Percentiles rank a stretch among this genome's conserved stretches.
These are phyloP conservation scores for Mortierella alpina DNA, from an alignment of 192 early-diverging fungal species.

Conservation along the genomic window DNA sequence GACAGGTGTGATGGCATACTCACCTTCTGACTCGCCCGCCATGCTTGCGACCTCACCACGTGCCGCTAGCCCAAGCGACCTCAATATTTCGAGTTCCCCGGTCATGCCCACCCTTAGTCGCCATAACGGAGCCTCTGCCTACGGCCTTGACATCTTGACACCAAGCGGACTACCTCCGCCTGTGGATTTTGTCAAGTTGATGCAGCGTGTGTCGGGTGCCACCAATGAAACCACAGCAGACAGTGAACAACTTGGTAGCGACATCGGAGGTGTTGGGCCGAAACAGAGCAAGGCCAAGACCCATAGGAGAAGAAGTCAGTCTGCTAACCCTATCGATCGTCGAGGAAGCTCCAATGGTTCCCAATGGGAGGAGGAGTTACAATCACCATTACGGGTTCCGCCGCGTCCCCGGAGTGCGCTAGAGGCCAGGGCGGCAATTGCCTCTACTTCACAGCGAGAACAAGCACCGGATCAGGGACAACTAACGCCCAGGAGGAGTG, in stretches of 20 bases:
- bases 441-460: neutral
- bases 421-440: neutral
- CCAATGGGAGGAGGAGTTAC: too few species aligned
- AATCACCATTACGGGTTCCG: too few species aligned
- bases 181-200: conserved; percentile 30
- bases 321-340: too few species aligned
- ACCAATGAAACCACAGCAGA: neutral
- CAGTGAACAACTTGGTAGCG: too few species aligned
- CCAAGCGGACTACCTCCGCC: conserved; percentile 27
- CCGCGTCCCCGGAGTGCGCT: conserved; percentile 12
- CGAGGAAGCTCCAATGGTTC: too few species aligned
- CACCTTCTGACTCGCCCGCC: neutral
- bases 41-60: too few species aligned
- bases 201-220: neutral
- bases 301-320: too few species aligned
- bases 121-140: too few species aligned
- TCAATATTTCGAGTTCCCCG: too few species aligned
- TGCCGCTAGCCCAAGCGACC: too few species aligned
- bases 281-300: neutral
- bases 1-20: neutral
- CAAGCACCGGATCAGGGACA: neutral
- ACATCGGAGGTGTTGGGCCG: too few species aligned
- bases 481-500: neutral
- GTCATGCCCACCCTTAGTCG: too few species aligned
- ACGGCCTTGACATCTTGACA: conserved; percentile 1